Conservation (phyloP, 1,284 basidiomycete genomes). For the Boletus smithii region DNA sequence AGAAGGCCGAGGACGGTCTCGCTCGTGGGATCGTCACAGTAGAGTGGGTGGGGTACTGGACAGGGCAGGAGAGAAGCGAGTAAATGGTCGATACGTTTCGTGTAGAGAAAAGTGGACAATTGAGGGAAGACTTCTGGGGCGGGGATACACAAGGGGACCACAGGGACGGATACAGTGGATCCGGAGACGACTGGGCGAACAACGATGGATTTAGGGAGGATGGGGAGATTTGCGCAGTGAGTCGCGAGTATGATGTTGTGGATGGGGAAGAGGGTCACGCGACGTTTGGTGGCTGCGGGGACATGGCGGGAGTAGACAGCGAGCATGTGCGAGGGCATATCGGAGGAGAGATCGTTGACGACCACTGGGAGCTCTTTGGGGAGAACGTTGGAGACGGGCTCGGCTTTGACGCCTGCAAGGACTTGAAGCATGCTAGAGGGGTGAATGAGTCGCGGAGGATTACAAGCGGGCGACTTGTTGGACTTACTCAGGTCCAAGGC, state of each 20-base stretch:
- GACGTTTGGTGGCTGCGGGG: slow-evolving; percentile 29
- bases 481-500: slow-evolving; percentile 30
- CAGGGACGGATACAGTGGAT: slow-evolving; percentile 38
- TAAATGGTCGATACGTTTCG: slow-evolving; percentile 42
- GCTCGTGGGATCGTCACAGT: slow-evolving; percentile 14
- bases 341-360: slow-evolving; percentile 32
- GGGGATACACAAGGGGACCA: slow-evolving; percentile 49
- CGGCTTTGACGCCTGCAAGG: slow-evolving; percentile 28
- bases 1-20: slow-evolving; percentile 12
- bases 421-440: slow-evolving; percentile 31
- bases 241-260: slow-evolving; percentile 55
- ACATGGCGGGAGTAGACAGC: slow-evolving; percentile 42
- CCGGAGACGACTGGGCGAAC: slow-evolving; percentile 17
- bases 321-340: slow-evolving; percentile 54
- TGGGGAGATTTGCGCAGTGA: slow-evolving; percentile 51
- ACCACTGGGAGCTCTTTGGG: slow-evolving; percentile 28
- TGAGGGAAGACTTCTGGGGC: slow-evolving; percentile 48
- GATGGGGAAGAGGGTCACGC: slow-evolving; percentile 49
- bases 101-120: slow-evolving; percentile 51
- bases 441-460: slow-evolving; percentile 11
- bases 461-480: rapidly evolving
- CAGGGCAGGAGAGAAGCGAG: slow-evolving; percentile 38
- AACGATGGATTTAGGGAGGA: slow-evolving; percentile 32
- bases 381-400: slow-evolving; percentile 23
- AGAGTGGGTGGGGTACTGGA: slow-evolving; percentile 23